These are phyloP conservation scores for Sorghum bicolor DNA, from an alignment of 176 grass and related monocot genomes.

Conservation along the genomic window DNA sequence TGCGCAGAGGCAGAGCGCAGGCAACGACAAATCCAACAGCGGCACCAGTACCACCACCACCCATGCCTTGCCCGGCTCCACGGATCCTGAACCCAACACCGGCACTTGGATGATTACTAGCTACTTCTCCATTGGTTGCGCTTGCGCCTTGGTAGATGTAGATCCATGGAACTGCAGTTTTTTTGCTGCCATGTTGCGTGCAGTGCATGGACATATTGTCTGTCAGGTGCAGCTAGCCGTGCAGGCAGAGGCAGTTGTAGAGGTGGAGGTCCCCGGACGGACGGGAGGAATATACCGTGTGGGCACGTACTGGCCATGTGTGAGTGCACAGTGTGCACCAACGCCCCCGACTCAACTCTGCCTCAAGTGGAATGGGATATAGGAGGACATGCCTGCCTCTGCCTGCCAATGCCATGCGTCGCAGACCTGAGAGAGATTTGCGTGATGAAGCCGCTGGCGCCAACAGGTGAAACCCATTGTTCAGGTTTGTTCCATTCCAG, in stretches of 20 bases:
- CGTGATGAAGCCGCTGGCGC: too few species aligned
- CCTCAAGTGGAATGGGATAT: not conserved
- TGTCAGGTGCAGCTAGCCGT: not conserved
- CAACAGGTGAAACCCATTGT: not conserved
- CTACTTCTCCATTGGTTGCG: not conserved
- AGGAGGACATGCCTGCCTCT: not conserved
- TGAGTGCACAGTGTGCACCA: not conserved
- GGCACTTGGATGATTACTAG: not conserved
- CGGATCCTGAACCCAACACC: not conserved
- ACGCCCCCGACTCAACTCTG: too few species aligned
- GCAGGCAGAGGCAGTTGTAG: not conserved
- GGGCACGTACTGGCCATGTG: not conserved
- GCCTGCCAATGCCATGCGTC: too few species aligned
- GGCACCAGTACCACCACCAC: not conserved
- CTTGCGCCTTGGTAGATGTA: not conserved
- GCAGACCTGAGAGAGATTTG: too few species aligned
- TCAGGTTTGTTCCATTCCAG: not conserved
- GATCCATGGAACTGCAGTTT: not conserved
- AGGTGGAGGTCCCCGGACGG: not conserved
- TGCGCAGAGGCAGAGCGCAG: not conserved
- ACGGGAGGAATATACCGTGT: not conserved
- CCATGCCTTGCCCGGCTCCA: not conserved
- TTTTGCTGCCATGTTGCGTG: not conserved
- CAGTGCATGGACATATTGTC: not conserved
- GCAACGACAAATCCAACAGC: slow-evolving; percentile 8